Base-by-base conservation (phyloP, 345 rosid genomes). In the Lenwebbia sp. region DNA sequence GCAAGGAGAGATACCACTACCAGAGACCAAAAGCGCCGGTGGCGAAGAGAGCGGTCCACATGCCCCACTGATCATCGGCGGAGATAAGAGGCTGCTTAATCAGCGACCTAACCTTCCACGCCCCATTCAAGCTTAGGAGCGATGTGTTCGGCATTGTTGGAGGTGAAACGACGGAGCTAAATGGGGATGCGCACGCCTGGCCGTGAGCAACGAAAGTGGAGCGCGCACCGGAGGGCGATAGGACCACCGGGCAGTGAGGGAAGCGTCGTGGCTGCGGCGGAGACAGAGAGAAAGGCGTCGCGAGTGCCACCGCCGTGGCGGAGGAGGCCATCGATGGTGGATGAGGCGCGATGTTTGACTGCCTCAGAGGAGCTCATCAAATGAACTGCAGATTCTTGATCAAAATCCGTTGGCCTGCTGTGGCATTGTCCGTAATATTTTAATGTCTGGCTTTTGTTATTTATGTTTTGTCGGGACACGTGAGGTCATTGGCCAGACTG, bases 11-110 rank as follows among this genome's bases (percentile, higher is more conserved):
- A 58, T 56, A 23, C 41, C 53, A 58, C 55, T 92, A 94, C 99
- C 98, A 95, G 91, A 95, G 91, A 89, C 98, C 98, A 50, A 95
- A 91, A 86, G 98, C 96, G 19, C 95, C 94, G 14, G 91, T 90
- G 55, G 96, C 91, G 88, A 94, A 93, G 86, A 96, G 98, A 17
- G 95, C 93, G 74, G 98, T 92, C 99, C 98, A 96, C 41, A 90
- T 94, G 87, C 94, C 98, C 98, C 98, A 95, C 55, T 91, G 91
- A 83, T 95, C 99, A 82, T 92, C 88, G 3, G 97, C 92, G 85
- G 95, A 92, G 81, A 95, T 91, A 55, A 96, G 89, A 84, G 99
- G 97, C 84, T 88, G 86, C 62, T 62, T 92, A 84, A 94, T 65
- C 81, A 89, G 92, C 87, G 98, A 96, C 83, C 93, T 87, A 60